These are phyloP conservation scores for Tylopilus sp. DNA, from an alignment of 1,284 basidiomycete genomes.

Conservation along the genomic window DNA sequence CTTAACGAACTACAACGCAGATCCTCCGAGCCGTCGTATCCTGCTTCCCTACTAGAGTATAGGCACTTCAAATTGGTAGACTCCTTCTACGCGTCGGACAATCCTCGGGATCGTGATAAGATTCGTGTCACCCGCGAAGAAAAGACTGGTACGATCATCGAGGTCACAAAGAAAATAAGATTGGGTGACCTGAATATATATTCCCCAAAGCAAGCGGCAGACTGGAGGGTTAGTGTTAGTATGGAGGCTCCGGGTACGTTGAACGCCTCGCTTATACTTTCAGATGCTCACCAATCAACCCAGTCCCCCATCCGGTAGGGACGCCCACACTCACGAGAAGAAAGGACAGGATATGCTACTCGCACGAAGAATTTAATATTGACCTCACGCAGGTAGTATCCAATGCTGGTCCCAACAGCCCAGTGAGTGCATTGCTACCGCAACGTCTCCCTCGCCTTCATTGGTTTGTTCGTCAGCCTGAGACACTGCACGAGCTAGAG, in stretches of 20 bases:
- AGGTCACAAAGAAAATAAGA: conserved; percentile 75
- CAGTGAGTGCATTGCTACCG: conserved; percentile 39
- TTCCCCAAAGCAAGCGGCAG: conserved; percentile 77
- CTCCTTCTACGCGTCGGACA: conserved; percentile 67
- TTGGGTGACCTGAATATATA: conserved; percentile 87
- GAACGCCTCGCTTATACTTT: conserved; percentile 17
- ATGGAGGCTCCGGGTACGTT: conserved; percentile 71
- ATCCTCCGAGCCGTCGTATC: conserved; percentile 43
- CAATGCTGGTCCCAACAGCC: conserved; percentile 38
- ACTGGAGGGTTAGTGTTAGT: conserved; percentile 92
- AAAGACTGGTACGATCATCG: conserved; percentile 62
- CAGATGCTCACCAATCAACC: conserved; percentile 3
- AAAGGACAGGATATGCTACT: conserved; percentile 92
- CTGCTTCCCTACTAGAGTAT: conserved; percentile 66
- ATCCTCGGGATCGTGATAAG: conserved; percentile 52
- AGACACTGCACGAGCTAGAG: conserved; percentile 68
- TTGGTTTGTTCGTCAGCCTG: conserved; percentile 40
- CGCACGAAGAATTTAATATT: conserved; percentile 88
- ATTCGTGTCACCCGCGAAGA: conserved; percentile 85
- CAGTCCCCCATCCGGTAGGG: conserved; percentile 61
- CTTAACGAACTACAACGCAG: conserved; percentile 73
- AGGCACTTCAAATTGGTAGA: conserved; percentile 79
- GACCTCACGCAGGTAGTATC: conserved; percentile 91
- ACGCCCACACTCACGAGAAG: conserved; percentile 56
- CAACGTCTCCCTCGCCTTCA: conserved; percentile 2